Evolutionary conservation across 371 early-diverging fungal species (phyloP).

Genomic region (Zopfochytrium polystomum): DNA sequence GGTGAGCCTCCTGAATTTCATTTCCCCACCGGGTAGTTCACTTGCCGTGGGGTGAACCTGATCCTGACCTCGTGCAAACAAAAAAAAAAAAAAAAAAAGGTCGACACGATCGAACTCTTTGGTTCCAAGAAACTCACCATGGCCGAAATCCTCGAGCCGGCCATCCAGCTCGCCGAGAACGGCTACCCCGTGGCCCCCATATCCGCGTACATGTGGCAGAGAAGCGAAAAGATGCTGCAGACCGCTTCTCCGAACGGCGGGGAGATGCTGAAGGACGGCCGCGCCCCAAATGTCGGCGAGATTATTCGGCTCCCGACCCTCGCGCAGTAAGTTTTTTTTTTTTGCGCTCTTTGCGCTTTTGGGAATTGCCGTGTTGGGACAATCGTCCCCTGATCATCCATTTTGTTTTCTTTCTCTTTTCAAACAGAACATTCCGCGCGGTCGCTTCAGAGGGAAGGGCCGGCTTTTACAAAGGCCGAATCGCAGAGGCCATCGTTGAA

Average conservation of each 20-base stretch:
- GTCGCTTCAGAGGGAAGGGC: constrained; percentile 64
- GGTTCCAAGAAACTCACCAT: constrained; percentile 68
- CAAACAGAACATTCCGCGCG: constrained; percentile 61
- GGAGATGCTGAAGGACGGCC: constrained; percentile 61
- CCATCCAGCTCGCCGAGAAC: constrained; percentile 67
- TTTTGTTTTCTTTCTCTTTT: too few relatives aligned
- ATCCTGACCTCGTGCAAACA: neutral
- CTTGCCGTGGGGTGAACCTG: neutral
- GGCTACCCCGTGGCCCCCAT: constrained; percentile 52
- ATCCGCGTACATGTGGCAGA: constrained; percentile 53
- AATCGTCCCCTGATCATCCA: too few relatives aligned
- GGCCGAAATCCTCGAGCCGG: constrained; percentile 62
- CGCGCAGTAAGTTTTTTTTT: constrained; percentile 46
- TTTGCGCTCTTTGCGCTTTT: neutral
- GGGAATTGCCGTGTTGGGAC: too few relatives aligned
- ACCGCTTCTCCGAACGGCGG: constrained; percentile 46
- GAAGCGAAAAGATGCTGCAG: constrained; percentile 43
- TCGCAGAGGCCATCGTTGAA: constrained; percentile 72
- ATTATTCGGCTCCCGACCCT: constrained; percentile 59
- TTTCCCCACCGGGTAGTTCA: constrained; percentile 48
- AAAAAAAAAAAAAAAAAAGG: too few relatives aligned
- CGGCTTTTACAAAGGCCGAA: constrained; percentile 78
- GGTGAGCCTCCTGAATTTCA: constrained; percentile 84
- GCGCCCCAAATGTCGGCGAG: constrained; percentile 65
- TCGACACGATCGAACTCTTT: constrained; percentile 65